These are phyloP conservation scores for Dioscorea cayenensis DNA, from an alignment of 116 monocot genomes.

Conservation along the genomic window DNA sequence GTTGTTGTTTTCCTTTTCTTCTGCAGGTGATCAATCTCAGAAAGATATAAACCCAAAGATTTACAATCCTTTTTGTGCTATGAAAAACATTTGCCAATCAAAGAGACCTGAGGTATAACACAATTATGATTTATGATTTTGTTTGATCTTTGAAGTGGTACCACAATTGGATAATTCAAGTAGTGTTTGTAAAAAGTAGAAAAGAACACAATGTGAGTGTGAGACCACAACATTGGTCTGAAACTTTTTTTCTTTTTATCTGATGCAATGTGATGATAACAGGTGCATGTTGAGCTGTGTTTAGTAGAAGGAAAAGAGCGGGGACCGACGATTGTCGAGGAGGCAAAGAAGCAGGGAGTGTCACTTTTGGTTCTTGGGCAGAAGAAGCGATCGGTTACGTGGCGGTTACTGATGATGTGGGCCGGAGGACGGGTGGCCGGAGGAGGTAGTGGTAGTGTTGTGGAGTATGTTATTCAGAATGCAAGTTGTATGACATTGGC, in stretches of 20 bases:
- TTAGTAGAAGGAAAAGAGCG: slow-evolving; percentile 47
- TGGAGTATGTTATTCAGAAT: slow-evolving; percentile 70
- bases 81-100: slow-evolving; percentile 46
- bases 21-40: slow-evolving; percentile 6
- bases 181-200: not conserved
- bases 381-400: slow-evolving; percentile 30
- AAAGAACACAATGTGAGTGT: not conserved
- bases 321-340: slow-evolving; percentile 55
- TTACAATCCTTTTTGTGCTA: slow-evolving; percentile 16
- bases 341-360: slow-evolving; percentile 31
- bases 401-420: slow-evolving; percentile 49
- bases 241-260: not conserved
- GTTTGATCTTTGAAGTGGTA: not conserved
- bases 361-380: slow-evolving; percentile 60
- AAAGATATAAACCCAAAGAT: slow-evolving; percentile 11
- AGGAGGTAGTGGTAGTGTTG: slow-evolving; percentile 8
- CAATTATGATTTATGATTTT: not conserved
- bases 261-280: not conserved
- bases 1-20: not conserved
- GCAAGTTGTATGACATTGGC: slow-evolving; percentile 54
- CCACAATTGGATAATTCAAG: not conserved
- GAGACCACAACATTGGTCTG: not conserved
- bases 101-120: slow-evolving; percentile 45
- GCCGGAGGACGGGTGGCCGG: slow-evolving; percentile 3
- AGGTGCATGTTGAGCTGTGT: slow-evolving; percentile 44